phyloP scores from a whole-genome alignment of 805 yeast species.

The Starmerella scarabaei region DNA sequence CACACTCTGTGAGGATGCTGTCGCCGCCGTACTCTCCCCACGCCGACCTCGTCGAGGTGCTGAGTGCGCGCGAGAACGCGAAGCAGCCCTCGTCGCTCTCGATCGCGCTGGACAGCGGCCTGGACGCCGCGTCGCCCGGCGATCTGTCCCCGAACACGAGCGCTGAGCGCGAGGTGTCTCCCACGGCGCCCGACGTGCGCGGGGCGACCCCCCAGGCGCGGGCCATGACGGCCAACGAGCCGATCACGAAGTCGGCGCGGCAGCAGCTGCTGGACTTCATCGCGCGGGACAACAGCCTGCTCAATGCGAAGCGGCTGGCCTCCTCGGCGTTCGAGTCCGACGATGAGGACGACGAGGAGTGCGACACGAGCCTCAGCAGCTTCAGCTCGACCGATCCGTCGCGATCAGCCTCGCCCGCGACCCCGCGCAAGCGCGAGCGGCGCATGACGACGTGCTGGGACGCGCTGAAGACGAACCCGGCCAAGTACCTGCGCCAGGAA shows the following conservation, averaged over 20 bases:
- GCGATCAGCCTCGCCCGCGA: no score
- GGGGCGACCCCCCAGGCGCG: background rate
- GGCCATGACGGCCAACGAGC: background rate
- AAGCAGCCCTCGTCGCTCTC: background rate
- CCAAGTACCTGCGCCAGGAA: constrained; percentile 23
- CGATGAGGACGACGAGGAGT: constrained; percentile 1
- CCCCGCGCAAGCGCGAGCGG: constrained; percentile 7
- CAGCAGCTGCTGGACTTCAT: no score
- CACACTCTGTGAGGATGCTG: constrained; percentile 19
- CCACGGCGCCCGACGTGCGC: background rate
- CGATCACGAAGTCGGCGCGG: background rate
- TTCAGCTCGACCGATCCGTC: background rate
- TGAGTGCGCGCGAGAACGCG: background rate
- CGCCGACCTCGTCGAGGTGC: constrained; percentile 15
- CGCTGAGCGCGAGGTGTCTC: background rate
- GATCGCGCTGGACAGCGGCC: background rate
- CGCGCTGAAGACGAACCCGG: constrained; percentile 23
- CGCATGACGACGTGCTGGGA: constrained; percentile 26
- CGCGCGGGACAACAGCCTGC: background rate
- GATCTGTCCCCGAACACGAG: background rate
- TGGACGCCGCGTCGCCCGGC: background rate
- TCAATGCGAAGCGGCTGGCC: constrained; percentile 6
- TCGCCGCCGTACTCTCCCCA: constrained; percentile 28
- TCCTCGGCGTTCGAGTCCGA: constrained; percentile 6
- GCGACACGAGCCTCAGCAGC: no score